Percentiles rank a stretch among this genome's conserved stretches.
These are phyloP conservation scores for Suillus cothurnatus DNA, from an alignment of 768 basidiomycete genomes.

Conservation along the genomic window DNA sequence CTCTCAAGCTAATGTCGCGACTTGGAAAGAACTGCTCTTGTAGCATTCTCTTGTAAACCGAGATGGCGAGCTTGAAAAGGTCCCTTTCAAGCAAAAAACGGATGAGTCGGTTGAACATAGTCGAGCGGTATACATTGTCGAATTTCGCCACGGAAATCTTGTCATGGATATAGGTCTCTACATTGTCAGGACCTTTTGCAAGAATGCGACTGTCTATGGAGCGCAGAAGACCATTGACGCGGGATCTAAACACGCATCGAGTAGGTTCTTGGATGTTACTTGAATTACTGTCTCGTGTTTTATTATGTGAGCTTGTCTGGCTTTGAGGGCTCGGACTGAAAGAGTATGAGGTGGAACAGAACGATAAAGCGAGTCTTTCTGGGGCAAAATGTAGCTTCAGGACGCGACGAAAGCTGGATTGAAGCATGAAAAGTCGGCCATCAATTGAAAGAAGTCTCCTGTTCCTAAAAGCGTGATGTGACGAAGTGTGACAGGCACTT, in stretches of 20 bases:
- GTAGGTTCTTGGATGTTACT: background rate
- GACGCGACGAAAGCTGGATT: background rate
- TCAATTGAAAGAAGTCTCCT: background rate
- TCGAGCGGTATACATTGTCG: conserved; percentile 29
- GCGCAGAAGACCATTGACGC: conserved; percentile 29
- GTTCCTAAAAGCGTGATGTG: background rate
- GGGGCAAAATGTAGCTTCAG: background rate
- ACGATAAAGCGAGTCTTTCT: background rate
- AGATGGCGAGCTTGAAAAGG: conserved; percentile 39
- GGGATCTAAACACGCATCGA: conserved; percentile 14
- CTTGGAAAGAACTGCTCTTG: conserved; percentile 41
- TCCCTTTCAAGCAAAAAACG: conserved; percentile 42
- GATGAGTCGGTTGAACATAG: conserved; percentile 42
- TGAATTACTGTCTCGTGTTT: background rate
- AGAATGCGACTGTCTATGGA: conserved; percentile 30
- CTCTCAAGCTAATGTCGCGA: conserved; percentile 39
- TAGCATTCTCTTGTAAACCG: conserved; percentile 45
- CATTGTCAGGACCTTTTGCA: conserved; percentile 19
- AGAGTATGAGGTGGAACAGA: background rate
- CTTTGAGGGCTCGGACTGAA: background rate
- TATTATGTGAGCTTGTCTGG: too few species aligned
- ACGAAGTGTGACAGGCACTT: background rate
- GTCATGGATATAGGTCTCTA: conserved; percentile 25
- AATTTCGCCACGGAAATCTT: conserved; percentile 27
- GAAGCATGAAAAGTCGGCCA: background rate